These are phyloP conservation scores for Medicago ruthenica DNA, from an alignment of 306 rosid species.

Conservation along the genomic window DNA sequence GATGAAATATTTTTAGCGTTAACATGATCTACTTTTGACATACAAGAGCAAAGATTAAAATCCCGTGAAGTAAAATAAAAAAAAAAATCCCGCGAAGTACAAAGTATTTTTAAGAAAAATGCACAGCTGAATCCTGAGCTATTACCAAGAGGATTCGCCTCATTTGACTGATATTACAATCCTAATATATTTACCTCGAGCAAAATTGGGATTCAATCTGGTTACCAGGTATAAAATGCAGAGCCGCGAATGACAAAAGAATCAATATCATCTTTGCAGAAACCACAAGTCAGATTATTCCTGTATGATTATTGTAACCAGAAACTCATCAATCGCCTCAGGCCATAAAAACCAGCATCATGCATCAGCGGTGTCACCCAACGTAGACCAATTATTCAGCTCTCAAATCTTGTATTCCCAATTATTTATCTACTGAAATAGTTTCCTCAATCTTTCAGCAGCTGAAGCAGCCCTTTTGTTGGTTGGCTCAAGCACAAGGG, in stretches of 20 bases:
- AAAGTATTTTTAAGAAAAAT: constrained; percentile 5
- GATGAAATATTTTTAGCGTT: background rate
- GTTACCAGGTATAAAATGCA: constrained; percentile 42
- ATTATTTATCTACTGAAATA: constrained; percentile 61
- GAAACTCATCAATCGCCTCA: constrained; percentile 34
- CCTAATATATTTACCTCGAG: constrained; percentile 42
- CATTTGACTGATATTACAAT: constrained; percentile 47
- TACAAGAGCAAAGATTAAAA: constrained; percentile 30
- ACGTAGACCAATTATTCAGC: constrained; percentile 27
- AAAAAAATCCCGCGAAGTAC: constrained; percentile 28
- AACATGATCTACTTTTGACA: constrained; percentile 6
- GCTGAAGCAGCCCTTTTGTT: constrained; percentile 88
- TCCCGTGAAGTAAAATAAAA: constrained; percentile 20
- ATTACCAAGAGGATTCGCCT: constrained; percentile 37
- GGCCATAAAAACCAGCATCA: constrained; percentile 28
- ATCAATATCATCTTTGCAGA: constrained; percentile 43
- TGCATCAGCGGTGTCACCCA: constrained; percentile 16
- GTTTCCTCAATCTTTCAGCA: constrained; percentile 77
- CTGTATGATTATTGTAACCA: constrained; percentile 36
- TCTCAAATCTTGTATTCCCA: constrained; percentile 27
- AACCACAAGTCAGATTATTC: constrained; percentile 41
- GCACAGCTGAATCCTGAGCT: constrained; percentile 38
- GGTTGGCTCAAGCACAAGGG: constrained; percentile 97
- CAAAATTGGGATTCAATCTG: constrained; percentile 65
- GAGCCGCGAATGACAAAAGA: constrained; percentile 46